phyloP scores from a whole-genome alignment of 2,329 filamentous ascomycete genomes.

The Aspergillus japonicus region DNA sequence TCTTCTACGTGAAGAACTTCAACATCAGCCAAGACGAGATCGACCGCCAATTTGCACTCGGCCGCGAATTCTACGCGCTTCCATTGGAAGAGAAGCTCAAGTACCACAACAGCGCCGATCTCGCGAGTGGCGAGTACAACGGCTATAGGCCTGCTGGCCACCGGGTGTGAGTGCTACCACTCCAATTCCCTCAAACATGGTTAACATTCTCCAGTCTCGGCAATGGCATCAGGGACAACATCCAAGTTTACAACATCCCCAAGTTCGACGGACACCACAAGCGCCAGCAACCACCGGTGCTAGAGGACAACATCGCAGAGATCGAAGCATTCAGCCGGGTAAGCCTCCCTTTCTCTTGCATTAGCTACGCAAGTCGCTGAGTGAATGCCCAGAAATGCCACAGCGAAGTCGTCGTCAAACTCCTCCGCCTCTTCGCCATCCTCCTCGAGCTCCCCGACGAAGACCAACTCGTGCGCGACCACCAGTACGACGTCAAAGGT shows the following conservation, averaged over 20 bases:
- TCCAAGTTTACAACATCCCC: slow-evolving; percentile 61
- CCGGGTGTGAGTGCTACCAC: slow-evolving; percentile 24
- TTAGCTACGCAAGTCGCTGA: too few species aligned
- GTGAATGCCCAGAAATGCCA: slow-evolving; percentile 28
- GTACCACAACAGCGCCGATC: slow-evolving; percentile 48
- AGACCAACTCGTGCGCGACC: slow-evolving; percentile 55
- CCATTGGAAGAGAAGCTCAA: slow-evolving; percentile 60
- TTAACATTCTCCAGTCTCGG: slow-evolving; percentile 23
- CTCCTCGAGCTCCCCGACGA: slow-evolving; percentile 61
- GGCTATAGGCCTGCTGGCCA: slow-evolving; percentile 54
- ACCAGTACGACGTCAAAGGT: slow-evolving; percentile 58
- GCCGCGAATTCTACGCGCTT: slow-evolving; percentile 58
- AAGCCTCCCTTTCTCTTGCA: not conserved
- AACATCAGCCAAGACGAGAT: slow-evolving; percentile 61
- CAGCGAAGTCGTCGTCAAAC: slow-evolving; percentile 34
- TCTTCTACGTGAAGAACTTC: slow-evolving; percentile 65
- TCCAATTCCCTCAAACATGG: not conserved
- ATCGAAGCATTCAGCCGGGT: slow-evolving; percentile 56
- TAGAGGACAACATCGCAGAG: slow-evolving; percentile 52
- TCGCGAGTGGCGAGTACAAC: slow-evolving; percentile 57
- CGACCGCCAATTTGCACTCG: slow-evolving; percentile 61
- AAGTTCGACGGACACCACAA: slow-evolving; percentile 54
- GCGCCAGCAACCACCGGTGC: slow-evolving; percentile 48
- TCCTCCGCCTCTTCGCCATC: slow-evolving; percentile 61
- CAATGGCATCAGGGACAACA: slow-evolving; percentile 53